Percentiles rank a stretch among this genome's conserved stretches.
phyloP scores from a whole-genome alignment of 108 stramenopile genomes.

The Parmales sp. region DNA sequence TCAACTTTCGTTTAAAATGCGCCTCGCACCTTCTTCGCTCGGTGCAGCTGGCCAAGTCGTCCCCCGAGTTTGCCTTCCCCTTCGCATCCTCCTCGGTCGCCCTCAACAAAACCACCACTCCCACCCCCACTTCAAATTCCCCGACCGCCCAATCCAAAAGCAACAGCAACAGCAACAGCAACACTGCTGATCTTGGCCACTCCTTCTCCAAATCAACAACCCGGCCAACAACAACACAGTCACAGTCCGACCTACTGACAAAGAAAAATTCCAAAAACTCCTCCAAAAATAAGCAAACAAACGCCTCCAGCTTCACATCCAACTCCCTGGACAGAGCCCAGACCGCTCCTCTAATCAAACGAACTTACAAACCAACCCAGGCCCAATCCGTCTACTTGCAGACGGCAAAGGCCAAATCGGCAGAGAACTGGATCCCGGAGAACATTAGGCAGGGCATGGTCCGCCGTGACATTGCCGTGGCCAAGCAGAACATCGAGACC shows the following conservation, averaged over 20 bases:
- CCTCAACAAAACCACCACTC: too few relatives aligned
- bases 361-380: too few relatives aligned
- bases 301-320: neutral
- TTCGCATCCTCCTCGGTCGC: too few relatives aligned
- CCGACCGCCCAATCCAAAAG: too few relatives aligned
- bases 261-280: neutral
- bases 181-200: too few relatives aligned
- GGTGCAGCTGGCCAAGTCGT: neutral
- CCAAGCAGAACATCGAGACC: conserved; percentile 4
- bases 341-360: neutral
- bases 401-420: neutral
- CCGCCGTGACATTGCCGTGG: neutral
- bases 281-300: neutral
- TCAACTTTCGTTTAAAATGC: neutral
- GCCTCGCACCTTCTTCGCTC: neutral
- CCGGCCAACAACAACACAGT: neutral
- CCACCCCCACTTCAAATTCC: too few relatives aligned
- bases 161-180: neutral
- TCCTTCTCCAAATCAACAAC: too few relatives aligned
- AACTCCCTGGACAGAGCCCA: neutral
- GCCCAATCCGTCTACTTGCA: too few relatives aligned
- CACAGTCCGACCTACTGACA: neutral
- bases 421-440: conserved; percentile 3
- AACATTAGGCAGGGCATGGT: neutral
- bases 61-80: neutral